A percentile compares a stretch with the other conserved stretches of the same genome.
These are phyloP conservation scores for Crassisporium funariophilum DNA, from an alignment of 768 basidiomycete genomes.

Conservation along the genomic window DNA sequence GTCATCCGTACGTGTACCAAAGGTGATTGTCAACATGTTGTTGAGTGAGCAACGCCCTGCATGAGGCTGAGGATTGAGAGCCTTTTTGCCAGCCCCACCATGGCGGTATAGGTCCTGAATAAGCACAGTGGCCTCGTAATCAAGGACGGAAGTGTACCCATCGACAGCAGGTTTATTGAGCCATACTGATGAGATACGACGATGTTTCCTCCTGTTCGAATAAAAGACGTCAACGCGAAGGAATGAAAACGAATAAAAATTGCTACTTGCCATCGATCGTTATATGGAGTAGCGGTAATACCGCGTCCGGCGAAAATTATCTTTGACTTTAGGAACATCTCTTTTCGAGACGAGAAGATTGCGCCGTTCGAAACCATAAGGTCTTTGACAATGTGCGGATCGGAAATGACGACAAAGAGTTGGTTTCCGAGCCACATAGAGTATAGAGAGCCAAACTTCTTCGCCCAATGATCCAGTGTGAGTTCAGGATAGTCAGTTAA, in stretches of 20 bases:
- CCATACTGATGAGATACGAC: slow-evolving; percentile 35
- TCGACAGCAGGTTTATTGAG: slow-evolving; percentile 37
- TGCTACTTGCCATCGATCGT: slow-evolving; percentile 30
- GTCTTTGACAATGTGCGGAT: slow-evolving; percentile 35
- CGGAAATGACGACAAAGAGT: slow-evolving; percentile 38
- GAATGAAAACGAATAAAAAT: not conserved
- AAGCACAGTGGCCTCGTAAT: slow-evolving; percentile 41
- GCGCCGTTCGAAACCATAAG: slow-evolving; percentile 38
- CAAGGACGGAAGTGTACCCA: slow-evolving; percentile 35
- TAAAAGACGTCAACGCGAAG: not conserved
- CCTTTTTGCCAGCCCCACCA: slow-evolving; percentile 30
- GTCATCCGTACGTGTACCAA: slow-evolving; percentile 41
- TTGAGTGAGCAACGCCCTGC: slow-evolving; percentile 38
- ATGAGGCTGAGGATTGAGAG: slow-evolving; percentile 42
- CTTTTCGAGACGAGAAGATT: slow-evolving; percentile 34
- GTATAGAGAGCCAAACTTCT: slow-evolving; percentile 33
- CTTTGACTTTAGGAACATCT: slow-evolving; percentile 38
- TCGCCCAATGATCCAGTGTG: slow-evolving; percentile 34
- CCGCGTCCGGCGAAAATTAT: slow-evolving; percentile 34
- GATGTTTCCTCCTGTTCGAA: slow-evolving; percentile 39
- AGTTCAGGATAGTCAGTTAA: slow-evolving; percentile 39
- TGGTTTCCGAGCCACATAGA: slow-evolving; percentile 42
- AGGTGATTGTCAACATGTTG: slow-evolving; percentile 46
- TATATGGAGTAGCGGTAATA: slow-evolving; percentile 35
- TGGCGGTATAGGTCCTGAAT: slow-evolving; percentile 37